Evolutionary conservation across 148 eudicot species (phyloP), one percentile per base, ranked within the genome.

Genomic region (Fagopyrum esculentum): DNA sequence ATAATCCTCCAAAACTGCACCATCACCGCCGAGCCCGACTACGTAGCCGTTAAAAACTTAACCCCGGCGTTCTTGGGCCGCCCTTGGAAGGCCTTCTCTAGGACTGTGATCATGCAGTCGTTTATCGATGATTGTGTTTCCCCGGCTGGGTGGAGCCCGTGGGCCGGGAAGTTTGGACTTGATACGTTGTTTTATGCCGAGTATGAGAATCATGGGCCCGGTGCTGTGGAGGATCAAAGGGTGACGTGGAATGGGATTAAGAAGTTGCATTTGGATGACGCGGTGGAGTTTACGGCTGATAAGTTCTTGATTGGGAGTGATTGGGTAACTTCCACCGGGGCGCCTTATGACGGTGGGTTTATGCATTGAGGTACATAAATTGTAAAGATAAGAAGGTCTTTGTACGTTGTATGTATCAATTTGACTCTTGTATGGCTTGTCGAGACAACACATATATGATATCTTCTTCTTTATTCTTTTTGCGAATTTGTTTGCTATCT

Each of bases 31-130:
- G 77, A 74, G 22, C 77, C 69, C 0, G 75, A 45, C 30, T 55
- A 22, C 10, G 56, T 50, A 49, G 78, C 92, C 2, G 63, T 43
- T 1, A 80, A 80, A 76, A 63, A 75, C 35, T 30, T 73, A 13
- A 69, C 43, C 9, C 68, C 75, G 52, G 79, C 84, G 5, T 89
- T 78, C 80, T 60, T 89, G 16, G 92, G 90, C 0, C 83, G 92
- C 1, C 92, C 92, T 6, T 83, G 90, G 90, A 86, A 82, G 70
- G 9, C 80, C 4, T 78, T 74, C 19, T 78, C 90, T 0, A 82
- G 71, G 68, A 87, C 87, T 0, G 82, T 89, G 1, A 55, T 82
- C 50, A 86, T 86, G 86, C 84, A 87, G 46, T 63, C 83, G 3
- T 52, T 63, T 30, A 71, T 89, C 66, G 90, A 77, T 2, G 90